phyloP scores from a whole-genome alignment of 805 yeast genomes.

The Cyberlindnera japonica region DNA sequence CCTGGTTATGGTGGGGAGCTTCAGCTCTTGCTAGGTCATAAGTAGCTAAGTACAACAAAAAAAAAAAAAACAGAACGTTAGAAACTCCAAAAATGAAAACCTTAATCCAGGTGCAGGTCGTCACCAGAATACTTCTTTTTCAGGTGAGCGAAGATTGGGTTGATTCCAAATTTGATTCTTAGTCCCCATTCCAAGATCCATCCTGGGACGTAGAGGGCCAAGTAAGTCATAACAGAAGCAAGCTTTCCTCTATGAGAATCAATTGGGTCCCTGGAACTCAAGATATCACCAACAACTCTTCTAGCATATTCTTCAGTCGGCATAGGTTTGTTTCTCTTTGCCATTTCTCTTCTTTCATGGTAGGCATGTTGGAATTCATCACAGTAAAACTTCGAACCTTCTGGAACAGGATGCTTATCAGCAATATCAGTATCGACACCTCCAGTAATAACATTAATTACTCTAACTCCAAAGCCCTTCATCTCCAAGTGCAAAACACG shows the following conservation, averaged over 20 bases:
- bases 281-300: slow-evolving; percentile 49
- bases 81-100: too few species aligned
- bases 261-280: slow-evolving; percentile 35
- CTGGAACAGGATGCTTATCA: slow-evolving; percentile 58
- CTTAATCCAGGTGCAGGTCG: slow-evolving; percentile 22
- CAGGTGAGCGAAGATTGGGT: slow-evolving; percentile 31
- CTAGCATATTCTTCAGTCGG: slow-evolving; percentile 53
- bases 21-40: too few species aligned
- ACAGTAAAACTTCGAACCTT: slow-evolving; percentile 47
- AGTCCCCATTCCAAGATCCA: slow-evolving; percentile 41
- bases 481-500: slow-evolving; percentile 59
- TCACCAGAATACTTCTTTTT: slow-evolving; percentile 17
- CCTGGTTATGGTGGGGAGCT: too few species aligned
- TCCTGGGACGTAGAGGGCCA: slow-evolving; percentile 41
- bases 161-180: slow-evolving; percentile 38
- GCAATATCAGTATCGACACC: slow-evolving; percentile 71
- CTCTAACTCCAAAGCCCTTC: slow-evolving; percentile 69
- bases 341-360: slow-evolving; percentile 52
- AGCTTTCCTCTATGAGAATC: slow-evolving; percentile 55
- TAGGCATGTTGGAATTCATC: slow-evolving; percentile 51
- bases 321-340: slow-evolving; percentile 57
- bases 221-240: slow-evolving; percentile 36
- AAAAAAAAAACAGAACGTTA: too few species aligned
- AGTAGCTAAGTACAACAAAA: too few species aligned
- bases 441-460: slow-evolving; percentile 68